These are phyloP conservation scores for Xylaria sp. DNA, from an alignment of 2,329 filamentous ascomycete species.

Conservation along the genomic window DNA sequence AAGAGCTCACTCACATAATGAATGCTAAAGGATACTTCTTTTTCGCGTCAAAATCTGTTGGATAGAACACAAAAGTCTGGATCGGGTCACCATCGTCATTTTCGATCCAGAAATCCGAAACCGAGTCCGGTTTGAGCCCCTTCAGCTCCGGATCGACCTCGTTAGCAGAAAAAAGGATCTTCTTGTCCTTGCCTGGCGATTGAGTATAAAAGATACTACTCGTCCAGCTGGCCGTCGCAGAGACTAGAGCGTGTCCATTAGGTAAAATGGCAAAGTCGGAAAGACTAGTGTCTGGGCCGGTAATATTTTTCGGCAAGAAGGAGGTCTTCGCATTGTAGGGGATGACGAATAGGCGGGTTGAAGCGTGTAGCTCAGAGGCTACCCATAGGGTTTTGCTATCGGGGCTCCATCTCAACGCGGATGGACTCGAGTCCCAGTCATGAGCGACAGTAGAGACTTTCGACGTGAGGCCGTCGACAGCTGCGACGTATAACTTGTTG, in stretches of 20 bases:
- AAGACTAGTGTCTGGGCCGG: conserved; percentile 32
- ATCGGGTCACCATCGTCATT: conserved; percentile 34
- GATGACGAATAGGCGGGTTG: conserved; percentile 26
- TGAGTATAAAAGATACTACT: conserved; percentile 37
- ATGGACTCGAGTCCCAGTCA: conserved; percentile 35
- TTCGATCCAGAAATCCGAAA: conserved; percentile 35
- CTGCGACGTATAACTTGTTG: conserved; percentile 30
- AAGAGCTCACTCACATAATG: conserved; percentile 26
- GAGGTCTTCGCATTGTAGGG: conserved; percentile 26
- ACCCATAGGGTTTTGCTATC: conserved; percentile 30
- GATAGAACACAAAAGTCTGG: conserved; percentile 35
- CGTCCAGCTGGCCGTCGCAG: conserved; percentile 34
- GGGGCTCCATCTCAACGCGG: conserved; percentile 24
- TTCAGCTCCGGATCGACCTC: conserved; percentile 32
- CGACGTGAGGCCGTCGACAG: conserved; percentile 20
- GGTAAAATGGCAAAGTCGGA: conserved; percentile 32
- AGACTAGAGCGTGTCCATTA: conserved; percentile 29
- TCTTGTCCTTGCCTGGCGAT: conserved; percentile 23
- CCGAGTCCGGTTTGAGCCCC: conserved; percentile 28
- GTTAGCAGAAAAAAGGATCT: conserved; percentile 32
- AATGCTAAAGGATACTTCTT: conserved; percentile 35
- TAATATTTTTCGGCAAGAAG: conserved; percentile 35
- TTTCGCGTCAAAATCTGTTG: conserved; percentile 27
- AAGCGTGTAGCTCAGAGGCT: conserved; percentile 33
- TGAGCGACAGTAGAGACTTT: conserved; percentile 26